These are phyloP conservation scores for Monosporascus sp. DNA, from an alignment of 2,329 filamentous ascomycete species.

Conservation along the genomic window DNA sequence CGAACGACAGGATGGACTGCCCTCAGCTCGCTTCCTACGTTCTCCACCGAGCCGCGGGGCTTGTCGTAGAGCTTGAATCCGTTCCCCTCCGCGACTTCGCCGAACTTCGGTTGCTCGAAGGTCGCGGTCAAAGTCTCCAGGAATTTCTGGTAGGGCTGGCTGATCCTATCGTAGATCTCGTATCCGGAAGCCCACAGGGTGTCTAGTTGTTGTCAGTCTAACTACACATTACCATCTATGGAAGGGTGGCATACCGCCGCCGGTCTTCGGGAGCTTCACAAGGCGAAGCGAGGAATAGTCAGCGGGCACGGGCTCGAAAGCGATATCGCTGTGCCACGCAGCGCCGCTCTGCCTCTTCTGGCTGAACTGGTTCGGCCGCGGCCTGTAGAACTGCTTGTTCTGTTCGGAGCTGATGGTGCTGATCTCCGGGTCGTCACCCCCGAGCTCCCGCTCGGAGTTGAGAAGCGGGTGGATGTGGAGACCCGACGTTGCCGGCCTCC, in stretches of 20 bases:
- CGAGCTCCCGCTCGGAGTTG: constrained; percentile 31
- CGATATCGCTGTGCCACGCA: constrained; percentile 51
- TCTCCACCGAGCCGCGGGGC: constrained; percentile 50
- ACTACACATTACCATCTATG: constrained; percentile 10
- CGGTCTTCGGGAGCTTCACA: constrained; percentile 40
- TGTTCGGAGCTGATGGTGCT: constrained; percentile 52
- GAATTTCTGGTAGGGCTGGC: constrained; percentile 40
- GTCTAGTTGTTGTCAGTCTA: not conserved
- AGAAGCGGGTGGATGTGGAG: constrained; percentile 50
- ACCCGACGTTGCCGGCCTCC: constrained; percentile 42
- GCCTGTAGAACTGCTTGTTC: constrained; percentile 47
- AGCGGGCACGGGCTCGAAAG: constrained; percentile 48
- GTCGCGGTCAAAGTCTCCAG: constrained; percentile 46
- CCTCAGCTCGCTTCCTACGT: constrained; percentile 46
- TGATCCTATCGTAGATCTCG: constrained; percentile 52
- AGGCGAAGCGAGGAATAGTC: constrained; percentile 51
- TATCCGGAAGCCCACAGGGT: constrained; percentile 44
- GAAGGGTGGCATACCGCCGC: constrained; percentile 26
- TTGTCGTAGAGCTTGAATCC: constrained; percentile 40
- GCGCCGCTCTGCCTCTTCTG: constrained; percentile 29
- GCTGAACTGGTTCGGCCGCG: constrained; percentile 34
- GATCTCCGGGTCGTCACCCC: constrained; percentile 50
- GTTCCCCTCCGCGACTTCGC: constrained; percentile 42
- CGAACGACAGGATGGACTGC: constrained; percentile 51
- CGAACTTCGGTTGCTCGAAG: constrained; percentile 45